phyloP scores from a whole-genome alignment of 306 rosid genomes.

The Albizia julibrissin region DNA sequence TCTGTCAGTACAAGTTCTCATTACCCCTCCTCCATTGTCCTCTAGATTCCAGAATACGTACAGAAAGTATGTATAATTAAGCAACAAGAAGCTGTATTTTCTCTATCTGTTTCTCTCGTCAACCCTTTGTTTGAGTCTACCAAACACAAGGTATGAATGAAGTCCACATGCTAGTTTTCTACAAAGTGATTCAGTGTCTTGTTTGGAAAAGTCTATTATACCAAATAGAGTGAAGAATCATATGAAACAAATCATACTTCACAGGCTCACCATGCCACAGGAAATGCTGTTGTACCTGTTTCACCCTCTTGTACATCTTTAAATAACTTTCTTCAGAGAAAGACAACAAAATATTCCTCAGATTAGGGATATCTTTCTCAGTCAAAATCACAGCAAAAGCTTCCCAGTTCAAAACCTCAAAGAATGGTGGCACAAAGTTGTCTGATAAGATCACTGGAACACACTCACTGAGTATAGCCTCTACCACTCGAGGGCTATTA shows the following conservation, averaged over 20 bases:
- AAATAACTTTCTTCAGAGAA: constrained; percentile 70
- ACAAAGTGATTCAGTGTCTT: constrained; percentile 33
- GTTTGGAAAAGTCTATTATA: constrained; percentile 61
- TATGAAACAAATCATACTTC: constrained; percentile 88
- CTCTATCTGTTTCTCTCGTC: constrained; percentile 7
- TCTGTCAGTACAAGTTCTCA: background rate
- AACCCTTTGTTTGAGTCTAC: background rate
- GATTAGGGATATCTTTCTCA: constrained; percentile 74
- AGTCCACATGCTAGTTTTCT: constrained; percentile 28
- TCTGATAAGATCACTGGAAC: constrained; percentile 94
- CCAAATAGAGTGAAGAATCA: constrained; percentile 93
- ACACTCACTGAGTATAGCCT: constrained; percentile 78
- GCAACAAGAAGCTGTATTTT: background rate
- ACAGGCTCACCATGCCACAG: constrained; percentile 84
- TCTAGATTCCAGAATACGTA: background rate
- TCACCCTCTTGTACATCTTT: constrained; percentile 80
- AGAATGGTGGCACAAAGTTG: constrained; percentile 90
- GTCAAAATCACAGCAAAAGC: constrained; percentile 80
- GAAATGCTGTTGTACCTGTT: constrained; percentile 82
- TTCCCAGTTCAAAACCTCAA: constrained; percentile 86
- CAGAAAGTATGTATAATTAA: background rate
- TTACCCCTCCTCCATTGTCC: too few species aligned
- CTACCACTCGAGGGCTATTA: constrained; percentile 92
- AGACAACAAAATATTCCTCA: constrained; percentile 73
- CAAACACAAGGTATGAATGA: constrained; percentile 13